These are phyloP conservation scores for Termitomyces sp. DNA, from an alignment of 768 basidiomycete species.

Conservation along the genomic window DNA sequence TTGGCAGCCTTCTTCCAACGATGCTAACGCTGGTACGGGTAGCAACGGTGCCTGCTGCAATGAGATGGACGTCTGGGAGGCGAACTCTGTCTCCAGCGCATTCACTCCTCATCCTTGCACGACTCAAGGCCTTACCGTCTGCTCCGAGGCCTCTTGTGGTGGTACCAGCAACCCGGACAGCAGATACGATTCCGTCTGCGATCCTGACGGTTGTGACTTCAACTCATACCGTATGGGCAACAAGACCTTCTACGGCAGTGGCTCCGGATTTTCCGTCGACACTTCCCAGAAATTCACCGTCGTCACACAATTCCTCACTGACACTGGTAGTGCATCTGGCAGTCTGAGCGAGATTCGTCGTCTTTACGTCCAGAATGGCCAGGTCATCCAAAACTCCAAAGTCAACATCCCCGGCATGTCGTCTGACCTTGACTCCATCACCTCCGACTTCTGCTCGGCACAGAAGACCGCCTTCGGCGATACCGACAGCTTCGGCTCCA, in stretches of 20 bases:
- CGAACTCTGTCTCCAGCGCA: conserved; percentile 45
- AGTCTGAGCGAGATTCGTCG: conserved; percentile 50
- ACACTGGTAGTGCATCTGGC: conserved; percentile 38
- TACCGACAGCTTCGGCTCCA: not conserved
- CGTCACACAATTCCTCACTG: conserved; percentile 53
- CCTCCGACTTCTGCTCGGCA: conserved; percentile 36
- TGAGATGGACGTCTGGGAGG: conserved; percentile 61
- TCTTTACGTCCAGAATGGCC: conserved; percentile 14
- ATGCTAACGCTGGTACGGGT: conserved; percentile 41
- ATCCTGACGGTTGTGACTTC: conserved; percentile 32
- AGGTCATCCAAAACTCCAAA: conserved; percentile 47
- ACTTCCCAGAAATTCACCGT: conserved; percentile 47
- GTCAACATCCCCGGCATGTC: conserved; percentile 38
- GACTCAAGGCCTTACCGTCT: conserved; percentile 31
- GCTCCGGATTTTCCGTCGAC: conserved; percentile 38
- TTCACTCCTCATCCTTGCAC: conserved; percentile 52
- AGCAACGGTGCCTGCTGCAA: conserved; percentile 44
- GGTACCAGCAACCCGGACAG: conserved; percentile 13
- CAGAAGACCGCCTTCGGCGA: conserved; percentile 37
- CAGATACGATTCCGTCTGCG: conserved; percentile 37
- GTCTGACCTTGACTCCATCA: conserved; percentile 35
- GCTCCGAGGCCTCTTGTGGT: conserved; percentile 35
- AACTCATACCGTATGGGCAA: conserved; percentile 54
- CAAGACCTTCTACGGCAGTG: conserved; percentile 39
- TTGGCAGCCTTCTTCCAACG: conserved; percentile 20